These are phyloP conservation scores for Macrolepiota dolichaula DNA, from an alignment of 768 basidiomycete genomes.

Conservation along the genomic window DNA sequence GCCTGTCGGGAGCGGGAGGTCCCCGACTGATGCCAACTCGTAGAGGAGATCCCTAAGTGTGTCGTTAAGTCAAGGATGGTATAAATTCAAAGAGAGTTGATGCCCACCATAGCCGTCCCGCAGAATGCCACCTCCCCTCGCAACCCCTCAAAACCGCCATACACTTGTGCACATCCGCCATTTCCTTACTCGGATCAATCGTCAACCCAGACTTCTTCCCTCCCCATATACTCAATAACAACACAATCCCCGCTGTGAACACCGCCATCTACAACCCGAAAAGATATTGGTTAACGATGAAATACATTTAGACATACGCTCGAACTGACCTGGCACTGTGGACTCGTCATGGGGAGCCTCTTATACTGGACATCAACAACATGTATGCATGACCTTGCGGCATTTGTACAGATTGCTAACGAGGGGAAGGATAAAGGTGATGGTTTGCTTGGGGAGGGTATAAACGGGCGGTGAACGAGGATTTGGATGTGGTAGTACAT, in stretches of 20 bases:
- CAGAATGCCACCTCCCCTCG: constrained; percentile 41
- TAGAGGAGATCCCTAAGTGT: constrained; percentile 63
- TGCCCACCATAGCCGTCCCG: constrained; percentile 43
- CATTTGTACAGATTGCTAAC: constrained; percentile 73
- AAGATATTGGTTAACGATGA: too few species aligned
- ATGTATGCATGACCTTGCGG: constrained; percentile 80
- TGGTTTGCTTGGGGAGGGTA: constrained; percentile 53
- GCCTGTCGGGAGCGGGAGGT: constrained; percentile 60
- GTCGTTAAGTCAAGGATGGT: background rate
- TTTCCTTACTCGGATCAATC: constrained; percentile 49
- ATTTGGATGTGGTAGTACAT: constrained; percentile 62
- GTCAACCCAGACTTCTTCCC: constrained; percentile 47
- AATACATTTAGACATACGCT: too few species aligned
- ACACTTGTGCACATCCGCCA: constrained; percentile 65
- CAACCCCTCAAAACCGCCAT: constrained; percentile 46
- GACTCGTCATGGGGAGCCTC: constrained; percentile 26
- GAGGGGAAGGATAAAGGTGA: constrained; percentile 56
- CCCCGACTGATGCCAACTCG: constrained; percentile 68
- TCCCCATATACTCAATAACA: constrained; percentile 68
- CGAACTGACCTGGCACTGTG: constrained; percentile 26
- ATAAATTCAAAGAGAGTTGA: background rate
- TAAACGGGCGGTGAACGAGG: constrained; percentile 74
- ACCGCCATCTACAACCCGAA: constrained; percentile 25
- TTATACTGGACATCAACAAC: constrained; percentile 59
- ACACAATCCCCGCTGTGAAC: constrained; percentile 50